Percentiles rank a stretch among this genome's conserved stretches.
Conservation (phyloP, 495 filamentous ascomycete genomes). For the Filosporella fistucella region DNA sequence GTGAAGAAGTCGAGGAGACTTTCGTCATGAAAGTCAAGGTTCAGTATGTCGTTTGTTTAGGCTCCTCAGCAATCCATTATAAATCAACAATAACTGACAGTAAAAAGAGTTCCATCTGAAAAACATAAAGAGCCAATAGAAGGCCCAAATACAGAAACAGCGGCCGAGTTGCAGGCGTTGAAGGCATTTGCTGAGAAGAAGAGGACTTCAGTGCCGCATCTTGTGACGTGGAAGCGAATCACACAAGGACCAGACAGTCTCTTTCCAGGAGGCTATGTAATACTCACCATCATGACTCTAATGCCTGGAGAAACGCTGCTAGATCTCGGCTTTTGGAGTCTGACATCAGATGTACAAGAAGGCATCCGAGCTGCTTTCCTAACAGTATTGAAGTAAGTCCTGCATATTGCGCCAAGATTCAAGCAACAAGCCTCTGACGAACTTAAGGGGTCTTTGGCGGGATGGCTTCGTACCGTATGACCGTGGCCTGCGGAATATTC, state of each 20-base stretch:
- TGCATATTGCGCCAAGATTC: background rate
- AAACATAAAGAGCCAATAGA: background rate
- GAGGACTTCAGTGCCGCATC: background rate
- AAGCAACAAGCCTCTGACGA: background rate
- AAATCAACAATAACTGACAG: background rate
- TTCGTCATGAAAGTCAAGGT: slow-evolving; percentile 1
- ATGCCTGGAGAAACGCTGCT: background rate
- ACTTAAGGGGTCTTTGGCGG: background rate
- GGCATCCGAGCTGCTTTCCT: background rate
- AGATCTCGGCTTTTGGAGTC: background rate
- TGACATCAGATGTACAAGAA: background rate
- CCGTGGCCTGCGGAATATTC: background rate
- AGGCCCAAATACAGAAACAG: background rate
- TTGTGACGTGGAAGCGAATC: background rate
- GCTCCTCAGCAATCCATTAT: background rate
- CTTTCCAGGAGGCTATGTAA: background rate
- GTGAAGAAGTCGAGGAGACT: background rate
- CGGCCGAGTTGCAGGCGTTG: background rate
- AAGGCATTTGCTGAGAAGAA: background rate
- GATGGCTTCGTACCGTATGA: slow-evolving; percentile 1
- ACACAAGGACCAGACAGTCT: slow-evolving; percentile 1
- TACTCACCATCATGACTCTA: background rate
- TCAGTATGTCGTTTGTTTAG: background rate
- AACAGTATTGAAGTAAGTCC: background rate
- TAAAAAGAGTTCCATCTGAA: background rate